Base-by-base conservation (phyloP, 805 yeast species). In the Barnettozyma sp. region DNA sequence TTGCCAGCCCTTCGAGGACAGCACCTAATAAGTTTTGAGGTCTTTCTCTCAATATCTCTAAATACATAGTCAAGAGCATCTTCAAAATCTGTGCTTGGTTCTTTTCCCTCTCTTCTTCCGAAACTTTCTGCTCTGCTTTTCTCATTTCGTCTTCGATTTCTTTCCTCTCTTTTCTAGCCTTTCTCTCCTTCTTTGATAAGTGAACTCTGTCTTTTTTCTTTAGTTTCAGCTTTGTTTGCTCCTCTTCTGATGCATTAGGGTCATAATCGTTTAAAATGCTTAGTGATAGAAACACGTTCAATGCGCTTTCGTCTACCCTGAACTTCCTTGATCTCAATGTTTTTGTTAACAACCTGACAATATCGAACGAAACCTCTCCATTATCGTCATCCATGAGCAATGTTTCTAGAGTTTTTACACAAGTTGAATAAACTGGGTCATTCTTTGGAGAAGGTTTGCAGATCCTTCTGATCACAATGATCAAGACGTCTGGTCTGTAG, bases 131-230 rank as follows among this genome's bases (percentile, higher is more conserved):
- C 56, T 92, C 95, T 7, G 97, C 97, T 44, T 66, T 71, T 45
- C 79, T 70, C 76, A 87, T 67, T 60, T 92, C 98, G 52, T 83
- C 85, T 42, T 90, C 97, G 40, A 92, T 90, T 46, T 70, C 76
- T 49, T 82, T 83, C 50, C 81, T 68, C 54, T 90, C 97, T 56
- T 88, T 88, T 44, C 94, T 72, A 14, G 76, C 81, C 52, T 92
- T 92, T 49, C 83, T 71, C 59, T 90, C 90, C 58, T 82, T 82
- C 56, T 90, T 90, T n/a, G 94, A 78, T 33, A 90, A 62, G 65
- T 88, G 95, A 4, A 85, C 86, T 48, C 96, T 70, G 56, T 92
- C 94, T 57, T 87, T 85, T 66, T 88, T 90, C 54, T 73, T 77
- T 30, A 82, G 35, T 51, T 80, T 82, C 5, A 62, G 60, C 26